Percentiles rank a stretch among this genome's conserved stretches.
These are phyloP conservation scores for Saccharomycopsis fibuligera DNA, from an alignment of 805 yeast genomes.

Conservation along the genomic window DNA sequence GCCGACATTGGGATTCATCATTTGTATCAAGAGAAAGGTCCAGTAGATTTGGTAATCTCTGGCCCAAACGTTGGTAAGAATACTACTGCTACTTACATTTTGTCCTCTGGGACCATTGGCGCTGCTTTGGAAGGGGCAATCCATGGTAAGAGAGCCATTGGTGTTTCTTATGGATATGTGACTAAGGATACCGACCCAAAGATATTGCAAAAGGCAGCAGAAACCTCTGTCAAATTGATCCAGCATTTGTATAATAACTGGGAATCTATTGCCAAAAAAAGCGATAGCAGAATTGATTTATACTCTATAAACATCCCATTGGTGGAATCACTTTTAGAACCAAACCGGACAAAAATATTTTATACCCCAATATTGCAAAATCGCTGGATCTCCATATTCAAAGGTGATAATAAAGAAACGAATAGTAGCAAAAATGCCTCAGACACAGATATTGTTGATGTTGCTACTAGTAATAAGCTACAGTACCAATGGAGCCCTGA, in stretches of 20 bases:
- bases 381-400: slow-evolving; percentile 59
- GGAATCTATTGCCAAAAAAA: slow-evolving; percentile 29
- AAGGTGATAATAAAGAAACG: slow-evolving; percentile 21
- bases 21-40: slow-evolving; percentile 44
- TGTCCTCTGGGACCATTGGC: slow-evolving; percentile 93
- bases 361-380: slow-evolving; percentile 80
- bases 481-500: slow-evolving; percentile 81
- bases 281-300: slow-evolving; percentile 53
- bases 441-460: slow-evolving; percentile 43
- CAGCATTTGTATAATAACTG: slow-evolving; percentile 54
- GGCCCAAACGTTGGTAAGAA: slow-evolving; percentile 97
- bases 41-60: slow-evolving; percentile 79
- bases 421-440: slow-evolving; percentile 16
- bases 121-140: slow-evolving; percentile 93
- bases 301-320: slow-evolving; percentile 85
- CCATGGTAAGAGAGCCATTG: slow-evolving; percentile 61
- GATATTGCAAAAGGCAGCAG: slow-evolving; percentile 58
- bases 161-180: slow-evolving; percentile 79
- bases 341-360: slow-evolving; percentile 52
- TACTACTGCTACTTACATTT: slow-evolving; percentile 78
- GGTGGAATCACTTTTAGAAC: slow-evolving; percentile 37
- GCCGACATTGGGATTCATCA: slow-evolving; percentile 85
- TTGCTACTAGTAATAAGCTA: slow-evolving; percentile 35
- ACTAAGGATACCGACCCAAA: slow-evolving; percentile 42
- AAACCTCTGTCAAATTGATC: slow-evolving; percentile 58